These are phyloP conservation scores for Eutrema yunnanense DNA, from an alignment of 345 rosid species.

Conservation along the genomic window DNA sequence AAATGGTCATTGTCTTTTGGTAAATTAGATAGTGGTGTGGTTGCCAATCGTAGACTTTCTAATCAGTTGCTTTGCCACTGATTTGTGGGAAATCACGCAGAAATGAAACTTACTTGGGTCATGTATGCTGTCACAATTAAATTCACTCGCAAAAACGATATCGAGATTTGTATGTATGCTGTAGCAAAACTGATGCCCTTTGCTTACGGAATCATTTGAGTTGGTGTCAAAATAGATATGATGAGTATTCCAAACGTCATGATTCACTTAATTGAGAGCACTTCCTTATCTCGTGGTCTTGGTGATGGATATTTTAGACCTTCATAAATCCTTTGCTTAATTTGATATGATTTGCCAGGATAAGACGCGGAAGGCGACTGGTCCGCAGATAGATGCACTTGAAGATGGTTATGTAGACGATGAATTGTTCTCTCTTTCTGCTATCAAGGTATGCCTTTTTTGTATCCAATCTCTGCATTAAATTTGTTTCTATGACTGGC, in stretches of 20 bases:
- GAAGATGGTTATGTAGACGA: slow-evolving; percentile 77
- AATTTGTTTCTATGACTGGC: neutral
- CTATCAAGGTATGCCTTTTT: slow-evolving; percentile 64
- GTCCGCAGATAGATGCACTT: slow-evolving; percentile 68
- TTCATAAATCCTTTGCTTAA: neutral
- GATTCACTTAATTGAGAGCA: neutral
- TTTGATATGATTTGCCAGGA: slow-evolving; percentile 46
- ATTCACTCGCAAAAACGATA: neutral
- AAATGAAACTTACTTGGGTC: neutral
- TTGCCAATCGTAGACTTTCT: neutral
- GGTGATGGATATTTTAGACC: neutral
- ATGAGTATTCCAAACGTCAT: neutral
- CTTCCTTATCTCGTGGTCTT: neutral
- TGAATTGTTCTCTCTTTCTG: slow-evolving; percentile 82
- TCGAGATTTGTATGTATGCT: neutral
- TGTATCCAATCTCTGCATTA: neutral
- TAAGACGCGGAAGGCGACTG: slow-evolving; percentile 72
- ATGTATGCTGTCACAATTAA: neutral
- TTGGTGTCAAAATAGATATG: neutral
- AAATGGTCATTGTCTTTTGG: neutral
- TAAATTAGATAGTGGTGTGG: neutral
- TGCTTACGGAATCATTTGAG: neutral
- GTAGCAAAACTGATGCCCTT: neutral
- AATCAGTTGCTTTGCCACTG: neutral
- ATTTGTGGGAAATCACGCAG: neutral